Base-by-base conservation (phyloP, 169 alveolate species). In the Plasmodium cynomolgi region DNA sequence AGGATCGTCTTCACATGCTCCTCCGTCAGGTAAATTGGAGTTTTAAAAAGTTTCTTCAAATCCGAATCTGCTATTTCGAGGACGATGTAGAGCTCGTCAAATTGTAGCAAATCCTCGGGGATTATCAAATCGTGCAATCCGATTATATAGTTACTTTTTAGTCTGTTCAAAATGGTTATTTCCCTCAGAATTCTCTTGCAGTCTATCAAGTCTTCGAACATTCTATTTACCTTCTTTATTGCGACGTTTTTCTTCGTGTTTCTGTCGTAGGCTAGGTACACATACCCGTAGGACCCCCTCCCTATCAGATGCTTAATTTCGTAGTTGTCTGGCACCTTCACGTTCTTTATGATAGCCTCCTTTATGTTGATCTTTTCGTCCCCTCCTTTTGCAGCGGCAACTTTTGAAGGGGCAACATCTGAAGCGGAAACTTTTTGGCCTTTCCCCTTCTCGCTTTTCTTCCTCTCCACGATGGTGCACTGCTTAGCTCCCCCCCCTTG, bases 61-160 rank as follows among this genome's bases (percentile, higher is more conserved):
- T 99, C 99, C 11, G 99, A 97, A 95, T 99, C 99, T 71, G 99
- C 99, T 72, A 98, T 98, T 96, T 99, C 99, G 96, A 99, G 96
- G 8, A 99, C 99, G 79, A 99, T 97, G 96, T 99, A 99, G 54
- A 99, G 96, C 75, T 98, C 99, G 81, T 98, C 98, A 91, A 99
- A 99, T 34, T 95, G 95, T 80, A 97, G 97, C 79, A 96, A 95
- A 95, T 97, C 97, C 34, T 93, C 96, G n/a, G 99, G 99, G 44
- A 96, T 97, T 83, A 97, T 93, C 15, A 99, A 97, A 91, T 98
- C 99, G 84, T 96, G 83, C 47, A 98, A 95, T 84, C 97, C 96
- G 33, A 99, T 99, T 23, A 98, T 97, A 81, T 98, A 97, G 83
- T 98, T 98, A 94, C 98, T 98, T 85, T 97, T 97, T 29, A 99